Evolutionary conservation across 805 yeast species (phyloP).

Genomic region (Nakazawaea pomicola): DNA sequence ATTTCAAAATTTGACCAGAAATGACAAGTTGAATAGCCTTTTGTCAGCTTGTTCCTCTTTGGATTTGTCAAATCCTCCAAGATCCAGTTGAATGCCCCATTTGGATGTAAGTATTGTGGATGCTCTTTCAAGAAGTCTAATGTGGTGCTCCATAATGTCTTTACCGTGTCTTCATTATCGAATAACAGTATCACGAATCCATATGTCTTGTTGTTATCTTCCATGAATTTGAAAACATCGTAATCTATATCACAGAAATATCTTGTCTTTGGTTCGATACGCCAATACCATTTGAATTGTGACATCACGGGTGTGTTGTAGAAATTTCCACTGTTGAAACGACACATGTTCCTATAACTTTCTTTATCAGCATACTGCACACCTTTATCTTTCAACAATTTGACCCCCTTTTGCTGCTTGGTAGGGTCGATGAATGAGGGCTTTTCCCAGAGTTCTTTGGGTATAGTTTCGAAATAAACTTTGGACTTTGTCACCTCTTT

Average conservation of each 20-base stretch:
- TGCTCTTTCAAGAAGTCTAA: slow-evolving; percentile 49
- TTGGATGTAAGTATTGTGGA: slow-evolving; percentile 51
- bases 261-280: slow-evolving; percentile 70
- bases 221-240: slow-evolving; percentile 74
- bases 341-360: slow-evolving; percentile 82
- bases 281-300: slow-evolving; percentile 70
- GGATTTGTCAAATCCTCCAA: slow-evolving; percentile 50
- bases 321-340: slow-evolving; percentile 66
- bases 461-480: slow-evolving; percentile 33
- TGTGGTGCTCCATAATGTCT: slow-evolving; percentile 66
- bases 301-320: slow-evolving; percentile 58
- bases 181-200: slow-evolving; percentile 69
- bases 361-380: slow-evolving; percentile 56
- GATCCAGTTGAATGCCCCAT: slow-evolving; percentile 53
- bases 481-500: slow-evolving; percentile 29
- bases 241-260: slow-evolving; percentile 68
- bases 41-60: slow-evolving; percentile 30
- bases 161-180: slow-evolving; percentile 63
- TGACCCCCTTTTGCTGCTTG: slow-evolving; percentile 32
- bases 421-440: slow-evolving; percentile 36
- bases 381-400: slow-evolving; percentile 29
- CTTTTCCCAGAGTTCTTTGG: slow-evolving; percentile 40
- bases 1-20: slow-evolving; percentile 91
- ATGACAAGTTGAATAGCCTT: slow-evolving; percentile 61
- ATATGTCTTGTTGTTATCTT: slow-evolving; percentile 59